These are phyloP conservation scores for Chernovozyma sophiae-reginae DNA, from an alignment of 1,139 yeast genomes.

Conservation along the genomic window DNA sequence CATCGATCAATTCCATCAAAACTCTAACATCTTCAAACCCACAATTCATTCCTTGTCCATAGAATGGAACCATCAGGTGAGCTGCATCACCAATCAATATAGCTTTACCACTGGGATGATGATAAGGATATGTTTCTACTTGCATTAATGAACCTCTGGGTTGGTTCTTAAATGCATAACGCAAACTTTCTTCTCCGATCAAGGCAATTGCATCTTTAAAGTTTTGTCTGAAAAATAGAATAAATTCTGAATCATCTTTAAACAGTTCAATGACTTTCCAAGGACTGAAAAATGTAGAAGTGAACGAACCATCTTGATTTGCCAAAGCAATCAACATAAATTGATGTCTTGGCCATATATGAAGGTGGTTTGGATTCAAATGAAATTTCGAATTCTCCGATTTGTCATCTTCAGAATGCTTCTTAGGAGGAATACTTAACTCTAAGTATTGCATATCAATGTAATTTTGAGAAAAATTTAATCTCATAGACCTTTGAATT, in stretches of 20 bases:
- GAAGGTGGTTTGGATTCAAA: slow-evolving; percentile 74
- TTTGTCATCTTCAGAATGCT: slow-evolving; percentile 9
- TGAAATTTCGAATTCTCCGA: slow-evolving; percentile 27
- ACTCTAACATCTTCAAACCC: slow-evolving; percentile 88
- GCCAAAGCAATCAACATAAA: slow-evolving; percentile 90
- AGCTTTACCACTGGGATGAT: slow-evolving; percentile 56
- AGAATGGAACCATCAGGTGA: slow-evolving; percentile 95
- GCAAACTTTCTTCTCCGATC: slow-evolving; percentile 58
- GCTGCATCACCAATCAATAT: slow-evolving; percentile 89
- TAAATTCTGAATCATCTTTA: slow-evolving; percentile 38
- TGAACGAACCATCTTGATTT: slow-evolving; percentile 80
- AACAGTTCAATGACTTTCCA: slow-evolving; percentile 60
- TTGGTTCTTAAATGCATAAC: slow-evolving; percentile 49
- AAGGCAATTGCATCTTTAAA: slow-evolving; percentile 74
- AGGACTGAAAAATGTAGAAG: slow-evolving; percentile 86
- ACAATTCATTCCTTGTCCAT: slow-evolving; percentile 96
- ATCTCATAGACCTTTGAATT: slow-evolving; percentile 61
- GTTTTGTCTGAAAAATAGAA: slow-evolving; percentile 51
- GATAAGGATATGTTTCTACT: slow-evolving; percentile 64
- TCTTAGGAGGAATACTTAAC: slow-evolving; percentile 62
- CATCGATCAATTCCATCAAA: slow-evolving; percentile 53
- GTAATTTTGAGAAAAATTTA: slow-evolving; percentile 72
- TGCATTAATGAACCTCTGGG: slow-evolving; percentile 79
- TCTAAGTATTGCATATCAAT: slow-evolving; percentile 85
- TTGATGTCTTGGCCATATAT: slow-evolving; percentile 88